These are phyloP conservation scores for Podospora pseudopauciseta DNA, from an alignment of 495 filamentous ascomycete species.

Conservation along the genomic window DNA sequence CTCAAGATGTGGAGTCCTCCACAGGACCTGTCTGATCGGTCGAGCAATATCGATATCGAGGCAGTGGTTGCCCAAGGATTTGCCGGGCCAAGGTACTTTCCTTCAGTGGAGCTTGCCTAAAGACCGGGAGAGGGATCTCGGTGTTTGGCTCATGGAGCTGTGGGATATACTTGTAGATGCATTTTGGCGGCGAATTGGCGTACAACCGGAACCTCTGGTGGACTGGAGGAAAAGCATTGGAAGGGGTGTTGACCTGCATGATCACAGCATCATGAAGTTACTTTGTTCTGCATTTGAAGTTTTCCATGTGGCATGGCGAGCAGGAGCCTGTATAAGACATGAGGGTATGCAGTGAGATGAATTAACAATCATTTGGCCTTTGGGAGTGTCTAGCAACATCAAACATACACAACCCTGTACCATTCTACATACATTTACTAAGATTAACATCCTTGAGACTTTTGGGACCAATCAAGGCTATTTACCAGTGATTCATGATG, in stretches of 20 bases:
- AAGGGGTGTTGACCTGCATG: background rate
- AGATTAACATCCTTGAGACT: background rate
- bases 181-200: background rate
- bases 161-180: background rate
- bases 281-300: background rate
- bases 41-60: conserved; percentile 80
- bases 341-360: background rate
- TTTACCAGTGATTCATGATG: conserved; percentile 22
- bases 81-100: conserved; percentile 78
- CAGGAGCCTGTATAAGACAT: background rate
- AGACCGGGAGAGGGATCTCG: background rate
- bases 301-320: too few species aligned
- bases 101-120: conserved; percentile 21
- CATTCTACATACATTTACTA: too few species aligned
- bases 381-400: too few species aligned
- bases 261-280: background rate
- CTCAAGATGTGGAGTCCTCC: conserved; percentile 80
- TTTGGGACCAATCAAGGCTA: conserved; percentile 3
- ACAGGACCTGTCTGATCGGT: conserved; percentile 42
- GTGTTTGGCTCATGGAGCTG: background rate
- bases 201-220: background rate
- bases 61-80: conserved; percentile 75
- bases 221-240: background rate
- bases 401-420: too few species aligned
- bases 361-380: background rate